Evolutionary conservation across 257 asterid species (phyloP).

Genomic region (Jacaranda copaia): DNA sequence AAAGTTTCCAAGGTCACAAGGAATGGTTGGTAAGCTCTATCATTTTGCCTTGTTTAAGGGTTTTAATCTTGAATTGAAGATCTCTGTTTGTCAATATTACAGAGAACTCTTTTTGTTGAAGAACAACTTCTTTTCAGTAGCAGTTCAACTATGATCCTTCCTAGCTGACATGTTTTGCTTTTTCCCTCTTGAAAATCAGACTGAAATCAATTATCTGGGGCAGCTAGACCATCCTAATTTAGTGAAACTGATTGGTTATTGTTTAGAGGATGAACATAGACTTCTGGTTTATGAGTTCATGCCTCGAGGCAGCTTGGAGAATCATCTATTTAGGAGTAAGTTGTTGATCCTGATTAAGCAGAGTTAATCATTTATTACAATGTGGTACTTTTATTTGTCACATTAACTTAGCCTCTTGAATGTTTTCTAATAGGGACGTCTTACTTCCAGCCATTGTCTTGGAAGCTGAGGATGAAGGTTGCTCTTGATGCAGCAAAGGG

Average conservation of each 20-base stretch:
- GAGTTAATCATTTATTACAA: background rate
- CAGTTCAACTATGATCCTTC: background rate
- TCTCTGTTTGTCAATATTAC: background rate
- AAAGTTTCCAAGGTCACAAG: constrained; percentile 82
- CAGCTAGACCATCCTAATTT: constrained; percentile 75
- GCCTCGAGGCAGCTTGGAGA: constrained; percentile 84
- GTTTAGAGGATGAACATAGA: constrained; percentile 78
- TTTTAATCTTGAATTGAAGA: background rate
- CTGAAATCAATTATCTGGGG: constrained; percentile 70
- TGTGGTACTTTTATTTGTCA: background rate
- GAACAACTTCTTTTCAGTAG: background rate
- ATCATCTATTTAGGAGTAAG: constrained; percentile 75
- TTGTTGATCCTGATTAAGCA: constrained; percentile 11
- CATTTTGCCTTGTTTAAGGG: background rate
- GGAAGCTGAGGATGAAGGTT: constrained; percentile 70
- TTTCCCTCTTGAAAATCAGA: constrained; percentile 38
- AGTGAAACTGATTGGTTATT: constrained; percentile 66
- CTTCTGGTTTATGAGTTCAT: constrained; percentile 77
- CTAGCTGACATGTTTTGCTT: background rate
- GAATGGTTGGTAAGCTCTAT: constrained; percentile 79
- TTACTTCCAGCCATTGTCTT: constrained; percentile 69
- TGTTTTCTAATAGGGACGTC: constrained; percentile 55
- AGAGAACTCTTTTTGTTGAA: background rate
- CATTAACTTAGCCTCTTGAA: background rate
- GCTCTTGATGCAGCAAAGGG: constrained; percentile 81